Evolutionary conservation across 73 alveolate species (phyloP), one percentile per base, ranked within the genome.

Genomic region (Paramecium tetraurelia): DNA sequence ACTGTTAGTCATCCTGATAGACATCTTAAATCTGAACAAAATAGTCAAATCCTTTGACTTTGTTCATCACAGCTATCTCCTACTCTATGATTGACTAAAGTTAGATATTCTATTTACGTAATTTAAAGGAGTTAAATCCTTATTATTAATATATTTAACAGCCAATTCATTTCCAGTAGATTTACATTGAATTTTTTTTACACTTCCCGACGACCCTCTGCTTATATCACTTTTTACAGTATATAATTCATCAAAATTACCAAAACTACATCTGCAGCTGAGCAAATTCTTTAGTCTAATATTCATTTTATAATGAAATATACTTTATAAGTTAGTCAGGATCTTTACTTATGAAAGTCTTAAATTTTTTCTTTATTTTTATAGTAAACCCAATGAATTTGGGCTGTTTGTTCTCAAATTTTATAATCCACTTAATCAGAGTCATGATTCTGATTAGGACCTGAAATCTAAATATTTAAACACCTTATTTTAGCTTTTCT

Each of bases 1-100:
- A 77, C 2, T n/a, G 7, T 16, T 20, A 41, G 7, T 77, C 71
- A 44, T 35, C 38, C 43, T 77, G 41, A 44, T 38, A 77, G 5
- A 41, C 68, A 27, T 77, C 89, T 16, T 77, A n/a, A 4, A 77
- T 77, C 43, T 77, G n/a, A 8, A 44, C 71, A 77, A 77, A 77
- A 38, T 77, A 21, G 8, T 77, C 38, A 35, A 1, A 43, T 41
- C 75, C 76, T 46, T 46, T 80, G 4, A 80, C 27, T 41, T 27
- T 48, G 7, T 22, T 22, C 29, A 80, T 22, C 4, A 80, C 57
- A n/a, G n/a, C 48, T 24, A 80, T 80, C 46, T 80, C 76, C 21
- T 10, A 44, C 16, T 80, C 90, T 24, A 80, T 21, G 46, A 63
- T 29, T 59, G 77, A 59, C 77, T 59, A 4, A 10, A 7, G 5